phyloP scores from a whole-genome alignment of 2,329 filamentous ascomycete genomes.

The Fusarium chlamydosporum region DNA sequence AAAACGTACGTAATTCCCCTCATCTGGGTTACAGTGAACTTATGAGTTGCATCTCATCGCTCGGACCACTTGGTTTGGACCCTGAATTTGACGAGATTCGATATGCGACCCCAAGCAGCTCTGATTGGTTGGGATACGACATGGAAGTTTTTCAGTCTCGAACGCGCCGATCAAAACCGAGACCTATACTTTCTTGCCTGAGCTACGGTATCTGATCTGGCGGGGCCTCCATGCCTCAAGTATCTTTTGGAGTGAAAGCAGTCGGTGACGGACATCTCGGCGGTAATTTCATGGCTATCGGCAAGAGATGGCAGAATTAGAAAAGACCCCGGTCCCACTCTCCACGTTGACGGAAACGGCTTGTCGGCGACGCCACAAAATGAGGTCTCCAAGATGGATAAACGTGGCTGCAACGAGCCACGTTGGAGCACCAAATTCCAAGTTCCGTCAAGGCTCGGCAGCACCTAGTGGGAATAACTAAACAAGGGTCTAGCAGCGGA shows the following conservation, averaged over 20 bases:
- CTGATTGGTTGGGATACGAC: conserved; percentile 20
- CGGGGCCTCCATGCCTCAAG: conserved; percentile 6
- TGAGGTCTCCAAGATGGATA: conserved; percentile 27
- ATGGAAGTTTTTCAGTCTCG: conserved; percentile 28
- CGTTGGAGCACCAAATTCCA: background rate
- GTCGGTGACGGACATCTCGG: conserved; percentile 31
- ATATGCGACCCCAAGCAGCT: conserved; percentile 22
- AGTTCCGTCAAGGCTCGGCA: conserved; percentile 29
- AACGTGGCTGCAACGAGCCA: conserved; percentile 48
- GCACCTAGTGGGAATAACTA: conserved; percentile 32
- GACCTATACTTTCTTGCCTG: conserved; percentile 13
- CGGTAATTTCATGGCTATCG: conserved; percentile 14
- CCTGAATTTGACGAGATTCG: conserved; percentile 38
- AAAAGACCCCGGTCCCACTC: conserved; percentile 21
- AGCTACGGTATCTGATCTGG: conserved; percentile 1
- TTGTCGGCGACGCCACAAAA: conserved; percentile 39
- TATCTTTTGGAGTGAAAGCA: conserved; percentile 11
- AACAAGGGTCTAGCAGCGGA: conserved; percentile 34
- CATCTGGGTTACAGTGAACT: conserved; percentile 9
- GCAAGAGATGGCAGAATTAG: conserved; percentile 13
- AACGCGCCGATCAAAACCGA: conserved; percentile 29
- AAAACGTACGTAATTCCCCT: conserved; percentile 23
- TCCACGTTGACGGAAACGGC: conserved; percentile 20
- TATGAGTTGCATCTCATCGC: conserved; percentile 28
- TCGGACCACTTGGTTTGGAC: conserved; percentile 41